Evolutionary conservation across 768 basidiomycete genomes (phyloP).

Genomic region (Strobilomyces dryophilus): DNA sequence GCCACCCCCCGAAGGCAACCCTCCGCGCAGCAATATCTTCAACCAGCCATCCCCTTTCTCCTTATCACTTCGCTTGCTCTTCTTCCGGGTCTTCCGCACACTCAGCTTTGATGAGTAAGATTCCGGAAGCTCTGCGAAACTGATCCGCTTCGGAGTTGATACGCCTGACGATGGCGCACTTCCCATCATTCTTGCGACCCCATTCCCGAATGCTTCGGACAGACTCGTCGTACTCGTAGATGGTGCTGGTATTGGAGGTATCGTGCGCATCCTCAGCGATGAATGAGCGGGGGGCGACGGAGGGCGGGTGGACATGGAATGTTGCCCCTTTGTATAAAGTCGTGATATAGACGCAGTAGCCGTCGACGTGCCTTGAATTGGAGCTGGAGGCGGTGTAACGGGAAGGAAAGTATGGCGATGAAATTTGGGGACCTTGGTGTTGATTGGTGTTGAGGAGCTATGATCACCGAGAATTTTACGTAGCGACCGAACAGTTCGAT

Average conservation of each 20-base stretch:
- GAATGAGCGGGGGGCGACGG: slow-evolving; percentile 57
- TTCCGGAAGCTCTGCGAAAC: slow-evolving; percentile 73
- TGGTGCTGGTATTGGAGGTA: slow-evolving; percentile 34
- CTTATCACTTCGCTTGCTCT: slow-evolving; percentile 29
- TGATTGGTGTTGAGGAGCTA: slow-evolving; percentile 32
- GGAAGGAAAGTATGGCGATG: slow-evolving; percentile 32
- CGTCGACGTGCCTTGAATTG: slow-evolving; percentile 57
- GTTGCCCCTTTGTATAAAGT: slow-evolving; percentile 61
- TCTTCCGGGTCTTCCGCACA: slow-evolving; percentile 28
- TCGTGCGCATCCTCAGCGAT: slow-evolving; percentile 38
- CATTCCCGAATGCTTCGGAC: slow-evolving; percentile 26
- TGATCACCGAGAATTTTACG: slow-evolving; percentile 64
- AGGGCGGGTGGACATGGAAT: slow-evolving; percentile 59
- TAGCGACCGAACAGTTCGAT: slow-evolving; percentile 60
- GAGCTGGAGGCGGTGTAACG: slow-evolving; percentile 45
- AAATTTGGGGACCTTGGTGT: slow-evolving; percentile 12
- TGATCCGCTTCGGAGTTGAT: slow-evolving; percentile 72
- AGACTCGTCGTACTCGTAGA: slow-evolving; percentile 30
- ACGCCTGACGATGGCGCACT: slow-evolving; percentile 46
- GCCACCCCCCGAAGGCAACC: slow-evolving; percentile 23
- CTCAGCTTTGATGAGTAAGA: slow-evolving; percentile 47
- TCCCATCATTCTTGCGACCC: slow-evolving; percentile 27
- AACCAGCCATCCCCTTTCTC: slow-evolving; percentile 27
- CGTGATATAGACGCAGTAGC: slow-evolving; percentile 77
- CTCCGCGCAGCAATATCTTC: slow-evolving; percentile 15